Evolutionary conservation across 2,329 filamentous ascomycete species (phyloP).

Genomic region (Lasiodiplodia hormozganensis): DNA sequence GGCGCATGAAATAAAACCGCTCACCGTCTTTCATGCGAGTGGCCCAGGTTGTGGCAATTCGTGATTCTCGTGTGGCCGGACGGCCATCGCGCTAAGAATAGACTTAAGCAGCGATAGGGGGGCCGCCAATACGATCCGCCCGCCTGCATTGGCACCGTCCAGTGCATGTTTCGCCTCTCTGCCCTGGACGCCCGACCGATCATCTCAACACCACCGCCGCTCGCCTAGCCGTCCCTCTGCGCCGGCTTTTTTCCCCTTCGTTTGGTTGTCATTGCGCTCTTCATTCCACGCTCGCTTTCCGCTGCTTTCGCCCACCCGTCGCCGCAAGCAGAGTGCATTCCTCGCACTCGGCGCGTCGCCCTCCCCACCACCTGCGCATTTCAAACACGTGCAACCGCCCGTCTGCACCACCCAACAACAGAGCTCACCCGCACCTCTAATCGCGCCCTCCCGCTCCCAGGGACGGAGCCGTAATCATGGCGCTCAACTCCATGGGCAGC

Average conservation of each 20-base stretch:
- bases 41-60: conserved; percentile 15
- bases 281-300: conserved; percentile 36
- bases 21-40: conserved; percentile 10
- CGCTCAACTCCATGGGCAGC: conserved; percentile 57
- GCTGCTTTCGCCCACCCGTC: conserved; percentile 32
- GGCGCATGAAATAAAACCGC: conserved; percentile 22
- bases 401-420: conserved; percentile 36
- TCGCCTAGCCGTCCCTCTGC: conserved; percentile 29
- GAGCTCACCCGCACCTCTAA: not conserved
- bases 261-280: conserved; percentile 25
- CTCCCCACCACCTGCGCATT: conserved; percentile 19
- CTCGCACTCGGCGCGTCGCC: conserved; percentile 5
- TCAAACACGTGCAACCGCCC: conserved; percentile 31
- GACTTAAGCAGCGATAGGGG: conserved; percentile 27
- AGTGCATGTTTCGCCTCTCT: conserved; percentile 25
- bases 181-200: conserved; percentile 24
- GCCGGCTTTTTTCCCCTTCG: conserved; percentile 20
- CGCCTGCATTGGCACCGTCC: conserved; percentile 22
- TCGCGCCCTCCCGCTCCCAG: conserved; percentile 34
- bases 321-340: conserved; percentile 24
- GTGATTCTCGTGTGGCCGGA: conserved; percentile 26
- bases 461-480: conserved; percentile 58
- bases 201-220: conserved; percentile 26
- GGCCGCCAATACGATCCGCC: conserved; percentile 21
- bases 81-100: conserved; percentile 18